Conservation (phyloP, 768 basidiomycete genomes). For the Lentinula detonsa region DNA sequence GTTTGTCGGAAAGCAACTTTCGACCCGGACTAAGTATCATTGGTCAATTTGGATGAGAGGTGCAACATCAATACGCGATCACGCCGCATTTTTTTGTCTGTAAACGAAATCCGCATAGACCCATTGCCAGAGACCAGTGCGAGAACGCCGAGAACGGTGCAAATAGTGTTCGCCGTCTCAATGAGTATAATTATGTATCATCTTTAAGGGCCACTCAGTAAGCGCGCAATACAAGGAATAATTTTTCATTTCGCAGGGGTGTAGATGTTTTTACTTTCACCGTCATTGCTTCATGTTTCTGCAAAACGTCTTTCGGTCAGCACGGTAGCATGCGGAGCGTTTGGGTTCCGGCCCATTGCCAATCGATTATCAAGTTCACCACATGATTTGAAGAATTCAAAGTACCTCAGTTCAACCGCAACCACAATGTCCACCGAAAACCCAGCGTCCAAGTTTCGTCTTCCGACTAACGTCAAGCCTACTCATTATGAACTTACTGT, state of each 20-base stretch:
- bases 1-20: too few relatives aligned
- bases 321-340: not conserved
- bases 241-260: not conserved
- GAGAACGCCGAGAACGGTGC: too few relatives aligned
- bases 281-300: not conserved
- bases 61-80: too few relatives aligned
- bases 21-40: too few relatives aligned
- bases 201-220: too few relatives aligned
- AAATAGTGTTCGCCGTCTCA: too few relatives aligned
- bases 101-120: too few relatives aligned
- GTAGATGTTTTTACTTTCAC: not conserved
- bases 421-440: constrained; percentile 2
- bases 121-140: too few relatives aligned
- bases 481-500: constrained; percentile 52
- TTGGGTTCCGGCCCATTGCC: not conserved
- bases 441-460: constrained; percentile 23
- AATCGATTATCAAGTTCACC: constrained; percentile 2
- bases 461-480: constrained; percentile 43
- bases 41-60: too few relatives aligned
- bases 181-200: too few relatives aligned
- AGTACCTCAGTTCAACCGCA: not conserved
- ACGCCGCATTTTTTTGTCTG: too few relatives aligned
- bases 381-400: constrained; percentile 5
- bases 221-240: too few relatives aligned
- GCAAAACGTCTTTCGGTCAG: not conserved